Evolutionary conservation across 1,139 yeast genomes (phyloP).

Genomic region (Debaryomyces psychrophilus): DNA sequence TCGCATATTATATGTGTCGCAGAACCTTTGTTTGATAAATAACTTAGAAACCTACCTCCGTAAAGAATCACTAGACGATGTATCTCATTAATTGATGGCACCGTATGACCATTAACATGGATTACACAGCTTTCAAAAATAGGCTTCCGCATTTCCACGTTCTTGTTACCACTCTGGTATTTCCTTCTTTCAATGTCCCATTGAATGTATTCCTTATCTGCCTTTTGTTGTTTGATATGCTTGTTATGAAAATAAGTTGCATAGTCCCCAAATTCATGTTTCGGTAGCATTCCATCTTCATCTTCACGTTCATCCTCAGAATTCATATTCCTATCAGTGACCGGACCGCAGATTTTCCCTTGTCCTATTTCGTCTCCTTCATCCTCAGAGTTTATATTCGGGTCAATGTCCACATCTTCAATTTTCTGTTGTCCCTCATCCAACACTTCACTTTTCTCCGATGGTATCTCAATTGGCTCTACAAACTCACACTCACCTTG

Average conservation of each 20-base stretch:
- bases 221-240: slow-evolving; percentile 64
- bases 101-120: slow-evolving; percentile 85
- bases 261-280: slow-evolving; percentile 69
- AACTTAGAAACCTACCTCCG: slow-evolving; percentile 80
- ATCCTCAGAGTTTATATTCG: neutral
- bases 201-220: slow-evolving; percentile 56
- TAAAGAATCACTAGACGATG: slow-evolving; percentile 71
- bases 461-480: neutral
- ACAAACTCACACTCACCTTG: neutral
- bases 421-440: neutral
- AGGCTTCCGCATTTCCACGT: slow-evolving; percentile 20
- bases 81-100: slow-evolving; percentile 72
- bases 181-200: slow-evolving; percentile 51
- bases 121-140: slow-evolving; percentile 67
- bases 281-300: slow-evolving; percentile 23
- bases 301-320: slow-evolving; percentile 6
- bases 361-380: neutral
- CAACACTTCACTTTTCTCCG: neutral
- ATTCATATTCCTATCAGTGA: neutral
- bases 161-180: slow-evolving; percentile 22
- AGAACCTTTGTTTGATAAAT: slow-evolving; percentile 65
- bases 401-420: neutral
- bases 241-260: slow-evolving; percentile 71
- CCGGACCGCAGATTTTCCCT: neutral
- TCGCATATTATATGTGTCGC: slow-evolving; percentile 88